Evolutionary conservation across 139 green algal genomes (phyloP).

Genomic region (Coelastrella sp.): DNA sequence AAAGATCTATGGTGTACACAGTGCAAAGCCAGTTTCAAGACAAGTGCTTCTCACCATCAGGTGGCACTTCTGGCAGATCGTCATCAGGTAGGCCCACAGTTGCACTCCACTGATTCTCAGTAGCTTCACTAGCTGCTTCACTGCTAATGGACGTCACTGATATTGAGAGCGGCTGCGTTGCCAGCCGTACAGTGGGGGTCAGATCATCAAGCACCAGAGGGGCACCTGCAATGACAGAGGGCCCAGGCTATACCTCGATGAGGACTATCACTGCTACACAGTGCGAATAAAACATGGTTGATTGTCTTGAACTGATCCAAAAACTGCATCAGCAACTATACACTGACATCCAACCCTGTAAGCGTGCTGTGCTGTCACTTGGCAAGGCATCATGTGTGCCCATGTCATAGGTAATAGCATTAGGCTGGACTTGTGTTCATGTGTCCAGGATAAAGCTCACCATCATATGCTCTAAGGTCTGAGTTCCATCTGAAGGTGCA

Average conservation of each 20-base stretch:
- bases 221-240: constrained; percentile 44
- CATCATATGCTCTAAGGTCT: constrained; percentile 62
- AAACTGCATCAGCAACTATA: too few relatives aligned
- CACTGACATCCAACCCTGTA: too few relatives aligned
- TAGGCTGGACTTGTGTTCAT: too few relatives aligned
- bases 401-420: too few relatives aligned
- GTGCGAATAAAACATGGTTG: too few relatives aligned
- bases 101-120: constrained; percentile 56
- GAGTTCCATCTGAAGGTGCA: constrained; percentile 59
- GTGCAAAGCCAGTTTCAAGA: too few relatives aligned
- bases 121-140: constrained; percentile 48
- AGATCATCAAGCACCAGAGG: constrained; percentile 41
- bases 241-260: too few relatives aligned
- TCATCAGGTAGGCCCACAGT: constrained; percentile 46
- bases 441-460: constrained; percentile 46
- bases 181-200: constrained; percentile 15
- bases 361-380: too few relatives aligned
- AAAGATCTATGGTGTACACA: too few relatives aligned
- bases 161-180: constrained; percentile 51
- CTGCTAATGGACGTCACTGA: constrained; percentile 35
- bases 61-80: constrained; percentile 62
- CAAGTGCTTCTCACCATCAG: constrained; percentile 70
- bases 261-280: too few relatives aligned
- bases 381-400: too few relatives aligned
- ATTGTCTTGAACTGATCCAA: too few relatives aligned